Evolutionary conservation across 1,284 basidiomycete genomes (phyloP), one percentile per base, ranked within the genome.

Genomic region (Melampsora larici-populina): DNA sequence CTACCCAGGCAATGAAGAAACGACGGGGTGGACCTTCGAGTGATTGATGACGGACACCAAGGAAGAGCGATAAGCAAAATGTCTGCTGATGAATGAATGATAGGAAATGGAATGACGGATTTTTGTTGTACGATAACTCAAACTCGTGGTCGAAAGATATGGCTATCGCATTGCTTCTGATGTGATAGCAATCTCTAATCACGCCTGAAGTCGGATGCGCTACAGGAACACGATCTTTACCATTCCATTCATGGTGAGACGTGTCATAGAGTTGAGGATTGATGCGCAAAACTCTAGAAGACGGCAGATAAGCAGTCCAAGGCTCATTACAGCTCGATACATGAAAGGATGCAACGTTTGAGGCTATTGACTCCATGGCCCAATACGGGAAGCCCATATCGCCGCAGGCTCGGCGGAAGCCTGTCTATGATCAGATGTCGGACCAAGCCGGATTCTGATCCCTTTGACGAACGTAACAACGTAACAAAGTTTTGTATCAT

Each of bases 221-320:
- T 58, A 58, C 55, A 58, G 55, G n/a, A 58, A 24, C n/a, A 58
- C 55, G 55, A 58, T 24, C 55, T 1, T 58, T n/a, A n/a, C n/a
- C n/a, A n/a, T 58, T 9, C 55, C 55, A 17, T 24, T 58, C n/a
- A 43, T 29, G n/a, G 55, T 29, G 55, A 58, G 55, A 58, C 55
- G 26, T 24, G 55, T 58, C 26, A 24, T 29, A 58, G 26, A 58
- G 55, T 5, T 13, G n/a, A 58, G 2, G 21, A 24, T 58, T n/a
- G 55, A n/a, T 24, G 55, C 55, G 55, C 15, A 29, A 58, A 58
- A 11, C 55, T 24, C 26, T 58, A 58, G 55, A 24, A 8, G 55
- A 58, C 26, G n/a, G 13, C 7, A 24, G 55, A 58, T 58, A 58
- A 58, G 55, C n/a, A 58, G 55, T 58, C 55, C 55, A 58, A 58